phyloP scores from a whole-genome alignment of 208 protist genomes.

The Spongospora subterranea region DNA sequence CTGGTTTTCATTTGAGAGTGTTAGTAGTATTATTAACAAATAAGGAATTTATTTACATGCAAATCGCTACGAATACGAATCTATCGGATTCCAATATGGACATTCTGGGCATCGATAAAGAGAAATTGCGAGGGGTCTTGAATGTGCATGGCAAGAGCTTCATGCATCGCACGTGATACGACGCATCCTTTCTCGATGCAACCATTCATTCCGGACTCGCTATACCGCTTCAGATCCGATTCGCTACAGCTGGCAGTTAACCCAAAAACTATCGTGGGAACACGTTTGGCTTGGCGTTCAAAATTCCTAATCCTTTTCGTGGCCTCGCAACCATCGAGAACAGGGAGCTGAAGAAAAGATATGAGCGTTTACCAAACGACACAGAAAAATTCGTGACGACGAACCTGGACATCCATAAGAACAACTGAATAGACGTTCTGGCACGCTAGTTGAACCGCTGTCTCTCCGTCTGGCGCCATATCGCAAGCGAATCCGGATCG shows the following conservation, averaged over 20 bases:
- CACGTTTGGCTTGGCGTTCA: not conserved
- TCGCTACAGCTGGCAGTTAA: not conserved
- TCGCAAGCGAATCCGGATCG: not conserved
- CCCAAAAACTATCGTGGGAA: not conserved
- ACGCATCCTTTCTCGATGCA: constrained; percentile 17
- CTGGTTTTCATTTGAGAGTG: no score
- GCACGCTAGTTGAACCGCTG: not conserved
- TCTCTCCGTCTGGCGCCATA: not conserved
- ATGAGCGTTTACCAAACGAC: no score
- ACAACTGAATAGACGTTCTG: not conserved
- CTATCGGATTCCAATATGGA: not conserved
- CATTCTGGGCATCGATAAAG: constrained; percentile 13
- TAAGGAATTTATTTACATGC: no score
- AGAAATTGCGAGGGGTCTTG: not conserved
- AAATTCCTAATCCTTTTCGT: not conserved
- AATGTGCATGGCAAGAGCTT: not conserved
- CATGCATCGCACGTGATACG: not conserved
- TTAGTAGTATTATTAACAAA: no score
- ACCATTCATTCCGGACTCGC: not conserved
- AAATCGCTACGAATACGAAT: no score
- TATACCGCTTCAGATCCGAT: not conserved
- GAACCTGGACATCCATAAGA: not conserved
- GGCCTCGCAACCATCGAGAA: not conserved
- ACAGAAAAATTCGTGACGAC: no score
- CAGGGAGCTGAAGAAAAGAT: no score